Base-by-base conservation (phyloP, 2,329 filamentous ascomycete species). In the Pestalotiopsis sp. region DNA sequence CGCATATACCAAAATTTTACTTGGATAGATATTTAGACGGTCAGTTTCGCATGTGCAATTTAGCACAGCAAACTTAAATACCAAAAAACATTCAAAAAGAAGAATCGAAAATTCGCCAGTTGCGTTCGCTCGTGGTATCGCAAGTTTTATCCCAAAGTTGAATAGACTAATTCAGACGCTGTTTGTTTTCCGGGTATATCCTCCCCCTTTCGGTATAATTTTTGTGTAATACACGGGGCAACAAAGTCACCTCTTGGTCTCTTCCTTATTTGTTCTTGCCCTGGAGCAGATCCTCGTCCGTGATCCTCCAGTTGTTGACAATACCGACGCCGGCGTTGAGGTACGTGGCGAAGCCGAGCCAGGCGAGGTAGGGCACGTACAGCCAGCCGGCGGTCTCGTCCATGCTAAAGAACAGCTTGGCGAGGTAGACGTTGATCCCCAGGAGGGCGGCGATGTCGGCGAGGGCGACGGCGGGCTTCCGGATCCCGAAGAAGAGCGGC, bases 331-430 rank as follows among this genome's bases (percentile, higher is more conserved):
- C 90, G 1, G 88, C 89, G 75, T 90, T 93, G 66, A 98, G 83
- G 78, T 98, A 98, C 0, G 92, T 94, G 39, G 94, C 95, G 78
- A 97, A 98, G 66, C 90, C 84, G 74, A 98, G 82, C 95, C 95
- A 98, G 17, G 84, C 92, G 31, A 97, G 82, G 78, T 98, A 98
- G 0, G 95, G 95, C 27, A 88, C 87, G 80, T 97, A 86, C 72
- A 90, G 85, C 88, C 89, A 95, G 17, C 90, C 92, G 23, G 93
- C 90, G 7, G 90, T 85, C 23, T 85, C 79, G 78, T 98, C 95
- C 61, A 95, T 87, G 71, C 89, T 84, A 70, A 89, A 89, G 91
- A 93, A 98, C 69, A 92, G 82, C 75, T 92, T 92, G 14, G 92
- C 87, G 65, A 98, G 81, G 74, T 94, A 95, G 6, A 86, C 88